Base-by-base conservation (phyloP, 805 yeast genomes). In the Candida piceae region DNA sequence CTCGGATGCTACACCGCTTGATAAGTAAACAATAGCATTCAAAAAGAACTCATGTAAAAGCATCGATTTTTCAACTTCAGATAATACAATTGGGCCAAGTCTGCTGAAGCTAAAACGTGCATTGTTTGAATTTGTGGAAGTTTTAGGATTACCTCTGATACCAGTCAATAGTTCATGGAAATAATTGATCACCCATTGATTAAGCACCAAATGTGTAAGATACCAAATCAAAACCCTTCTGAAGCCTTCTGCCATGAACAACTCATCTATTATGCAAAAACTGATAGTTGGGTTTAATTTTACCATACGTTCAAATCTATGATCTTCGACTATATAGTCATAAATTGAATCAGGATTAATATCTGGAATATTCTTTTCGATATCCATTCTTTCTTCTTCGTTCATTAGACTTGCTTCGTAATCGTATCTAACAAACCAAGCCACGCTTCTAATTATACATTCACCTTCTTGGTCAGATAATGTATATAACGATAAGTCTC, bases 211-310 rank as follows among this genome's bases (percentile, higher is more conserved):
- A 53, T 78, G 85, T 1, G 87, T 78, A 16, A 83, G 55, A 43
- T 73, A 76, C 85, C 86, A 80, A 29, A 83, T 76, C 11, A 81
- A 52, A 0, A 74, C 74, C 21, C 86, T 58, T 47, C 89, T 67
- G 46, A 68, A 72, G 0, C 87, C 87, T 38, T 64, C 62, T 35
- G 78, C 73, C 85, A 82, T 80, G 36, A 83, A 62, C 67, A 84
- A 61, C 57, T 84, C 90, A 56, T 81, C 88, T 53, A 81, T 62
- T 35, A 81, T 62, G 13, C 71, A 63, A 52, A 76, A 72, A 0
- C 79, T 71, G 3, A 78, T 59, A 9, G 67, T 62, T 5, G 76
- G 75, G 50, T 80, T 78, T 38, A 63, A 59, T 17, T 65, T 66
- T 15, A 80, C 49, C 53, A 57, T 46, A 27, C 69, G 63, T 43